A percentile compares a stretch with the other conserved stretches of the same genome.
phyloP scores from a whole-genome alignment of 176 grass and related monocot species.

The Raddia guianensis region DNA sequence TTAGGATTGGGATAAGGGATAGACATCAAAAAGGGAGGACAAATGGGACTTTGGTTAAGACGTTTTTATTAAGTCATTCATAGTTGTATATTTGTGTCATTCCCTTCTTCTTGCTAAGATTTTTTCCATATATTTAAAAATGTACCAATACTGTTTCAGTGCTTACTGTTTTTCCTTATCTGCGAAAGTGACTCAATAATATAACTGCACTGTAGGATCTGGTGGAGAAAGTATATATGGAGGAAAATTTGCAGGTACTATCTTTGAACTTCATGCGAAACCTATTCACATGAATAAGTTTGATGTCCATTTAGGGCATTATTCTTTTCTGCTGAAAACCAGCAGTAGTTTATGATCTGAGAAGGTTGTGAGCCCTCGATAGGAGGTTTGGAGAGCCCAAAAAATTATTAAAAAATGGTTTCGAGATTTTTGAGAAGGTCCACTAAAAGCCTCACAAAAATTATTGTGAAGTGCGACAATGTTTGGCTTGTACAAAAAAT shows the following conservation, averaged over 20 bases:
- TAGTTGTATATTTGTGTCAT: slow-evolving; percentile 6
- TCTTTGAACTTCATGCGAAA: slow-evolving; percentile 31
- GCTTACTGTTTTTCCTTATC: slow-evolving; percentile 11
- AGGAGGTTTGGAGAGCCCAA: no score
- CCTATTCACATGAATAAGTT: slow-evolving; percentile 7
- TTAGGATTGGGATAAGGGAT: slow-evolving; percentile 5
- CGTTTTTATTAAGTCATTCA: not conserved
- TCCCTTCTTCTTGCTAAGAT: not conserved
- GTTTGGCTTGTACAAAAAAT: no score
- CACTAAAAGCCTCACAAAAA: no score
- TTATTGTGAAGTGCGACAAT: no score
- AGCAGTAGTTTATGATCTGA: no score
- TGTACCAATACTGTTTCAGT: not conserved
- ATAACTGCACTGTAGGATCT: slow-evolving; percentile 56
- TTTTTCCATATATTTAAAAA: not conserved
- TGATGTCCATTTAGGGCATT: not conserved
- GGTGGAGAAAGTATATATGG: slow-evolving; percentile 69
- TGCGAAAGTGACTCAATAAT: slow-evolving; percentile 26
- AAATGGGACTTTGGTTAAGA: not conserved
- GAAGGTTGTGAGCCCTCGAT: no score
- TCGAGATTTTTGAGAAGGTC: no score
- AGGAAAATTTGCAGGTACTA: slow-evolving; percentile 84
- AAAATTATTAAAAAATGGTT: no score
- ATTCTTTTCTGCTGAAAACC: no score
- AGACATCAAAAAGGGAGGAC: not conserved